Evolutionary conservation across 345 rosid genomes (phyloP), one percentile per base, ranked within the genome.

Genomic region (Dovyalis caffra): DNA sequence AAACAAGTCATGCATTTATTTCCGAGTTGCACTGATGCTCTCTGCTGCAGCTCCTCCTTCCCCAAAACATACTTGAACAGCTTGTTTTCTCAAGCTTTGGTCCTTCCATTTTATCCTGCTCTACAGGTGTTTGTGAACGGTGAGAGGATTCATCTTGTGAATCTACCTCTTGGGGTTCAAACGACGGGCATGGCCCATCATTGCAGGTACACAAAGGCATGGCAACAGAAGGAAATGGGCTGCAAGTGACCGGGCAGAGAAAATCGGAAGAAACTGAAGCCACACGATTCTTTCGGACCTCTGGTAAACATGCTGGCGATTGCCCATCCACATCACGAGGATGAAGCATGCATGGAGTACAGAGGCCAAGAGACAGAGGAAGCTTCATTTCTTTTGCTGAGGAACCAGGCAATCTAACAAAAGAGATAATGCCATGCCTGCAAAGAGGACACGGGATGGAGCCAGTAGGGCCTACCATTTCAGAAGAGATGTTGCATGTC

Each of bases 1-100:
- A 40, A 29, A 34, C 29, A 21, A 72, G 58, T 91, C 87, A 95
- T 33, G 98, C 87, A 72, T 95, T 95, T 76, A 95, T 95, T 78
- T 95, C 99, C 3, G 99, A 95, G 68, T 93, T 91, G 90, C 99
- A 95, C 69, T 88, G 99, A 43, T 95, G 88, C 87, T 96, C 99
- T 85, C 99, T 86, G 84, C 94, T 95, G 83, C 98, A 93, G 88
- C 98, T 95, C 85, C 99, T 90, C 83, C 97, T 86, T 73, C 98
- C 92, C 99, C 99, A 96, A 51, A 96, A 93, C 97, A 96, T 90
- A 76, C 90, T 92, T 28, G 99, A 90, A 68, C 99, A 96, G 18
- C 85, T 93, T 38, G 97, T 88, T 78, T 91, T 93, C 80, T 87
- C 99, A 76, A 87, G 84, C 73, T 97, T 83, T 2, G 92, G 81